A percentile compares a stretch with the other conserved stretches of the same genome.
Evolutionary conservation across 495 filamentous ascomycete genomes (phyloP).

Genomic region (Achaetomiella virescens): DNA sequence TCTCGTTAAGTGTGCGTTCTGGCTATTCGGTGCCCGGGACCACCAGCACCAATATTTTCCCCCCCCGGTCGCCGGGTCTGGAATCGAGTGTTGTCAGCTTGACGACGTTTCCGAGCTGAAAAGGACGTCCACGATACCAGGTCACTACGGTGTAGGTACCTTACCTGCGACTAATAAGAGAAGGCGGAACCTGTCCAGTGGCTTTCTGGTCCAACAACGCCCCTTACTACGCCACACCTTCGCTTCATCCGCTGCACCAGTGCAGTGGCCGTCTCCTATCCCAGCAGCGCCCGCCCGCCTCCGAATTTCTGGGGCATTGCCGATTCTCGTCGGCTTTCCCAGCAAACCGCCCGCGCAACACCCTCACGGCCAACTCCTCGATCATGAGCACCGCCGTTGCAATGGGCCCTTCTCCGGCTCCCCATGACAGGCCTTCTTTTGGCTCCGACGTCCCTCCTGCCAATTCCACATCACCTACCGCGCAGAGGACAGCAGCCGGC

Average conservation of each 20-base stretch:
- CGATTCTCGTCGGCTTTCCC: constrained; percentile 9
- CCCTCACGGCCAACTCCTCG: constrained; percentile 10
- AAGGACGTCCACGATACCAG: too few relatives aligned
- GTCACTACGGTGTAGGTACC: too few relatives aligned
- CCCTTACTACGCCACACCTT: too few relatives aligned
- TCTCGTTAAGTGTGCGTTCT: too few relatives aligned
- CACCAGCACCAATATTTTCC: too few relatives aligned
- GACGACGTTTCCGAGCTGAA: background rate
- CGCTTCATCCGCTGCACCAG: constrained; percentile 2
- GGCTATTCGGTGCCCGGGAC: too few relatives aligned
- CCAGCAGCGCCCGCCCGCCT: background rate
- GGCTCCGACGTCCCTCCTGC: constrained; percentile 44
- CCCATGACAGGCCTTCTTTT: constrained; percentile 49
- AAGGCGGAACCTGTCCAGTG: too few relatives aligned
- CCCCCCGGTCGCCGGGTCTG: too few relatives aligned
- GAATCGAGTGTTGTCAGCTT: background rate
- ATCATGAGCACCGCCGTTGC: constrained; percentile 56
- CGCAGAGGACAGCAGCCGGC: constrained; percentile 38
- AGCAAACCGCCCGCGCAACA: constrained; percentile 3
- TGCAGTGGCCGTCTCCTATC: background rate
- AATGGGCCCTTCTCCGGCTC: constrained; percentile 54
- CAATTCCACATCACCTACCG: constrained; percentile 37
- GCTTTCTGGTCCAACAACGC: too few relatives aligned
- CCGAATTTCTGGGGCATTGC: background rate
- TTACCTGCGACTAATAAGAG: too few relatives aligned